Evolutionary conservation across 2,329 filamentous ascomycete genomes (phyloP).

Genomic region (Colletotrichum siamense): DNA sequence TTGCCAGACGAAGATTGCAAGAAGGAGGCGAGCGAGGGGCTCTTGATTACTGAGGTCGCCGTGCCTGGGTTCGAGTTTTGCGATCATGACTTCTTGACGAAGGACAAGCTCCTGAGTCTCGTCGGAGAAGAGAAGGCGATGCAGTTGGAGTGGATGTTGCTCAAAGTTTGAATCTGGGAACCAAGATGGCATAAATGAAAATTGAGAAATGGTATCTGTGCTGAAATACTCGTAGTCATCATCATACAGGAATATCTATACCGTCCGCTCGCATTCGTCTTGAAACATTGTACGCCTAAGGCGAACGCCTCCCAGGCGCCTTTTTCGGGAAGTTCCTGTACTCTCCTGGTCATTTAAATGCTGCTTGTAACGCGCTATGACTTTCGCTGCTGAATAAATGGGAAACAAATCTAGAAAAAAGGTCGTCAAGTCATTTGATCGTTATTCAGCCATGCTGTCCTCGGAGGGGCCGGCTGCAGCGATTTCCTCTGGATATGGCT

Average conservation of each 20-base stretch:
- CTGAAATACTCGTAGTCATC: neutral
- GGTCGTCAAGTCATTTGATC: neutral
- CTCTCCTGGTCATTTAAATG: neutral
- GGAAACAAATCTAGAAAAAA: neutral
- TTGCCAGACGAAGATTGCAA: constrained; percentile 47
- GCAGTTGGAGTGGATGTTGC: constrained; percentile 53
- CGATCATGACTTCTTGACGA: constrained; percentile 70
- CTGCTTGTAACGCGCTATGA: neutral
- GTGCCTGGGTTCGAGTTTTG: constrained; percentile 71
- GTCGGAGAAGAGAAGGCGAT: constrained; percentile 54
- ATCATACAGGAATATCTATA: neutral
- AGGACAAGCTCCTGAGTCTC: constrained; percentile 54
- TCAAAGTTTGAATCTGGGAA: constrained; percentile 3
- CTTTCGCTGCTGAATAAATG: neutral
- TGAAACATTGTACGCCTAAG: neutral
- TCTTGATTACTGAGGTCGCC: constrained; percentile 73
- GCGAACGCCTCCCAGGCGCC: neutral
- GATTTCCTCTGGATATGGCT: constrained; percentile 45
- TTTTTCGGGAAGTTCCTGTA: neutral
- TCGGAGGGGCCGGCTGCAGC: neutral
- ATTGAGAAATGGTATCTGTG: neutral
- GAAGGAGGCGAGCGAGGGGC: constrained; percentile 45
- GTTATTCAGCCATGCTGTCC: neutral
- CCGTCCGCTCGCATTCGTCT: neutral
- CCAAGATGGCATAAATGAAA: neutral